These are phyloP conservation scores for Kwoniella mangroviensis DNA, from an alignment of 768 basidiomycete genomes.

Conservation along the genomic window DNA sequence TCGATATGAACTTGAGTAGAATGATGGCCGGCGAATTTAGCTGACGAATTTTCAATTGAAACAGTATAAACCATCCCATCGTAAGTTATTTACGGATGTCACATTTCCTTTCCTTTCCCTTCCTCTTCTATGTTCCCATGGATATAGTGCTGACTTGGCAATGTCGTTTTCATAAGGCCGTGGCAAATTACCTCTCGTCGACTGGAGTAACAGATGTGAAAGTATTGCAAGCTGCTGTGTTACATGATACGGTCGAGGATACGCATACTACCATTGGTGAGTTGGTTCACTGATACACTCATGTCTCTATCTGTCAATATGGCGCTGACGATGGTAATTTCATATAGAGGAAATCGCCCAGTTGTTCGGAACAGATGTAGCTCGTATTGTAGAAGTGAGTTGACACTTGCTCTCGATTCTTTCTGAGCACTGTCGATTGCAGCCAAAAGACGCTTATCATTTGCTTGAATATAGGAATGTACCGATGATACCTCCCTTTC, in stretches of 20 bases:
- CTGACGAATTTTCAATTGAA: slow-evolving; percentile 9
- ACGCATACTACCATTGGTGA: slow-evolving; percentile 53
- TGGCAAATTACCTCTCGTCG: slow-evolving; percentile 52
- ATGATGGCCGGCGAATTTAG: neutral
- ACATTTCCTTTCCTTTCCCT: neutral
- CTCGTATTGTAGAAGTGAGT: slow-evolving; percentile 53
- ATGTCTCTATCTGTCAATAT: neutral
- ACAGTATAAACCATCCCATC: slow-evolving; percentile 57
- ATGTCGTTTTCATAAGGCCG: slow-evolving; percentile 35
- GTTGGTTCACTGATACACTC: neutral
- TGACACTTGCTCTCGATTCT: neutral
- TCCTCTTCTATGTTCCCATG: no score
- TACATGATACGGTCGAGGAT: slow-evolving; percentile 59
- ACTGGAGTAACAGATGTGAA: slow-evolving; percentile 52
- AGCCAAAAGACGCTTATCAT: neutral
- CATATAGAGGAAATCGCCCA: slow-evolving; percentile 45
- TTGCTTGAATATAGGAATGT: slow-evolving; percentile 43
- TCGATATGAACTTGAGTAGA: neutral
- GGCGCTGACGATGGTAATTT: neutral
- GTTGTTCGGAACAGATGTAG: slow-evolving; percentile 53
- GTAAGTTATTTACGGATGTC: slow-evolving; percentile 19
- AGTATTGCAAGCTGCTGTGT: slow-evolving; percentile 55
- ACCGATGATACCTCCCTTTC: slow-evolving; percentile 49
- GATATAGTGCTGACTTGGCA: neutral
- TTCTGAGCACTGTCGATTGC: neutral